Percentiles rank a stretch among this genome's conserved stretches.
phyloP scores from a whole-genome alignment of 2,329 filamentous ascomycete species.

The Decorospora gaudefroyi region DNA sequence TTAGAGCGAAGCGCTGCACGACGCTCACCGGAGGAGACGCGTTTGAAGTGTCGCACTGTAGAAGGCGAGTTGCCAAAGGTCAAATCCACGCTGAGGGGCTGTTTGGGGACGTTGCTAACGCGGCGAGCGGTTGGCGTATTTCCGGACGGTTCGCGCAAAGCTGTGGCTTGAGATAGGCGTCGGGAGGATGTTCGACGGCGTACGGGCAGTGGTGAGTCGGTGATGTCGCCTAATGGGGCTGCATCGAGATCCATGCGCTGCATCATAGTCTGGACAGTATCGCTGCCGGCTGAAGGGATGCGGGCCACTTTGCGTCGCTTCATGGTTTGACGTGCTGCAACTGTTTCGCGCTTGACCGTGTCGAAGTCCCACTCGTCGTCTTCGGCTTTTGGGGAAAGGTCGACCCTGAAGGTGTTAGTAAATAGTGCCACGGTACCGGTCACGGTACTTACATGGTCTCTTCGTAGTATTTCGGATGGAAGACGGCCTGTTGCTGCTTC shows the following conservation, averaged over 20 bases:
- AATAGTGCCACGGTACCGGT: neutral
- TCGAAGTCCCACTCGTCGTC: constrained; percentile 95
- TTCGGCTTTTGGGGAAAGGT: constrained; percentile 67
- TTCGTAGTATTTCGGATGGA: constrained; percentile 84
- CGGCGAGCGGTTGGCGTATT: constrained; percentile 52
- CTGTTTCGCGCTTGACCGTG: constrained; percentile 75
- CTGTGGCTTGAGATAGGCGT: constrained; percentile 48
- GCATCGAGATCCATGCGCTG: constrained; percentile 52
- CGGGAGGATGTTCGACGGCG: constrained; percentile 40
- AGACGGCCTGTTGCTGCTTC: constrained; percentile 58
- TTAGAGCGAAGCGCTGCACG: constrained; percentile 41
- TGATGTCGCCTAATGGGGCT: constrained; percentile 48
- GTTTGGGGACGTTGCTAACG: constrained; percentile 58
- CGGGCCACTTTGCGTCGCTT: constrained; percentile 55
- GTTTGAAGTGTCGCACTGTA: constrained; percentile 87
- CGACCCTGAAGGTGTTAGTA: constrained; percentile 55
- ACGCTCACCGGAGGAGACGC: constrained; percentile 70
- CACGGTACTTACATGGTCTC: constrained; percentile 78
- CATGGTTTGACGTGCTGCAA: constrained; percentile 56
- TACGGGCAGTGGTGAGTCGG: constrained; percentile 44
- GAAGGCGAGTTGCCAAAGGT: constrained; percentile 93
- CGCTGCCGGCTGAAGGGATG: constrained; percentile 49
- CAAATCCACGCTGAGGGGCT: constrained; percentile 84
- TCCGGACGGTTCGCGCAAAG: constrained; percentile 42
- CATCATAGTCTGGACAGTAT: constrained; percentile 44